Evolutionary conservation across 1,139 yeast genomes (phyloP).

Genomic region (Tardiomyces blankii): DNA sequence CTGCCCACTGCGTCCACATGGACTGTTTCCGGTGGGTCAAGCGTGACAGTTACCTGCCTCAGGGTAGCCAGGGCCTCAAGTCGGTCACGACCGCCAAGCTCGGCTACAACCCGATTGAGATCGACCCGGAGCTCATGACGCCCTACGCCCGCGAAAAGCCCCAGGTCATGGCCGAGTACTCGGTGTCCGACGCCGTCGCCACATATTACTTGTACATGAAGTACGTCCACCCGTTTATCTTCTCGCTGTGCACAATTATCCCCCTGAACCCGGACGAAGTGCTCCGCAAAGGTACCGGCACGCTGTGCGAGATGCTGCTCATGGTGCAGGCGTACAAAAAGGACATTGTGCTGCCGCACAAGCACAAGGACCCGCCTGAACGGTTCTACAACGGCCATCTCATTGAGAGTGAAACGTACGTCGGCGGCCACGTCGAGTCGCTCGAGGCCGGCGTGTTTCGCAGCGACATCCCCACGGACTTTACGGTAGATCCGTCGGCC

Average conservation of each 20-base stretch:
- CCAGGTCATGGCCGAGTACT: constrained; percentile 85
- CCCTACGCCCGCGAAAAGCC: constrained; percentile 95
- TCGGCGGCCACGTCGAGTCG: constrained; percentile 98
- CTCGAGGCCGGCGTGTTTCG: constrained; percentile 96
- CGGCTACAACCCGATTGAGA: constrained; percentile 92
- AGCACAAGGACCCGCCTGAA: constrained; percentile 85
- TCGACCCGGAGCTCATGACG: constrained; percentile 97
- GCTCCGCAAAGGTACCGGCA: constrained; percentile 94
- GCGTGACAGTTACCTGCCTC: constrained; percentile 94
- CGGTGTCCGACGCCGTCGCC: constrained; percentile 99
- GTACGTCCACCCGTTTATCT: constrained; percentile 94
- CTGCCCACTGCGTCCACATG: constrained; percentile 91
- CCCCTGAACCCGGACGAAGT: constrained; percentile 97
- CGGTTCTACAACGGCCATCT: constrained; percentile 91
- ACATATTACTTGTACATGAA: constrained; percentile 93
- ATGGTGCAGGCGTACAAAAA: constrained; percentile 92
- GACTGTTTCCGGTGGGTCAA: constrained; percentile 99
- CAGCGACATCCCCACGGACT: constrained; percentile 69
- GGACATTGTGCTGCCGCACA: constrained; percentile 76
- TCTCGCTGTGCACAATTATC: constrained; percentile 88
- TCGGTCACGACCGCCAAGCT: constrained; percentile 95
- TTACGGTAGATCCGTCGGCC: constrained; percentile 70
- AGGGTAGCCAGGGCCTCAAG: constrained; percentile 96
- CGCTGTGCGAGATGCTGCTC: constrained; percentile 92
- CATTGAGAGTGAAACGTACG: constrained; percentile 91